Evolutionary conservation across 768 basidiomycete species (phyloP).

Genomic region (Mycena pura): DNA sequence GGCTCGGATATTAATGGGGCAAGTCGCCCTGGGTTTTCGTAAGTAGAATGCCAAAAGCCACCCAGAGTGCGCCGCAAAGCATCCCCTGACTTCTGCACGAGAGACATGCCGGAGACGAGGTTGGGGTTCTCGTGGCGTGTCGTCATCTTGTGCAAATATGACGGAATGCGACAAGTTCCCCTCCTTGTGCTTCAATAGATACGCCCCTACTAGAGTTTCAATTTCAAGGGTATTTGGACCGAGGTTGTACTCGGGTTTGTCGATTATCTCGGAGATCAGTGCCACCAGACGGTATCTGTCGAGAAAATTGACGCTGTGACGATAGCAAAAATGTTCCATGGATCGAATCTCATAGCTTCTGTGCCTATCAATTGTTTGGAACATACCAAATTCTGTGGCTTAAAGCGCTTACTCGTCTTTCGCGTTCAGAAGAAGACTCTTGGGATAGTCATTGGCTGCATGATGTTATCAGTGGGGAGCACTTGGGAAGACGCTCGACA

Average conservation of each 20-base stretch:
- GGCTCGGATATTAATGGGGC: constrained; percentile 47
- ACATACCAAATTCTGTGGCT: background rate
- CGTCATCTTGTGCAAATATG: constrained; percentile 41
- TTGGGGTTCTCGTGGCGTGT: constrained; percentile 39
- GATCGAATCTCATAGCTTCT: constrained; percentile 54
- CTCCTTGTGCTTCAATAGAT: constrained; percentile 33
- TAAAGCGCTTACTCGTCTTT: background rate
- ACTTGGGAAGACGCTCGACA: constrained; percentile 13
- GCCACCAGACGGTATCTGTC: constrained; percentile 56
- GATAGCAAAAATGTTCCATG: constrained; percentile 52
- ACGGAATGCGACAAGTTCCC: constrained; percentile 21
- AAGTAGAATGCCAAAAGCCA: constrained; percentile 65
- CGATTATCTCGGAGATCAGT: constrained; percentile 52
- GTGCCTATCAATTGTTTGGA: constrained; percentile 32
- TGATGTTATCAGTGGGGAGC: background rate
- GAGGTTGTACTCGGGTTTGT: constrained; percentile 38
- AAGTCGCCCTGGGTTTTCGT: constrained; percentile 27
- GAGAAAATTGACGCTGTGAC: constrained; percentile 55
- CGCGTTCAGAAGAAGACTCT: constrained; percentile 19
- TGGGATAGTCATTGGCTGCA: background rate
- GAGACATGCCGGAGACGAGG: constrained; percentile 55
- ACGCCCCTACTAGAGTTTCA: constrained; percentile 55
- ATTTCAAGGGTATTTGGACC: constrained; percentile 48
- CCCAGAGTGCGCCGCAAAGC: constrained; percentile 61
- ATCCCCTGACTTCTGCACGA: constrained; percentile 54